Base-by-base conservation (phyloP, 2,329 filamentous ascomycete genomes). In the Botrytis cinerea region DNA sequence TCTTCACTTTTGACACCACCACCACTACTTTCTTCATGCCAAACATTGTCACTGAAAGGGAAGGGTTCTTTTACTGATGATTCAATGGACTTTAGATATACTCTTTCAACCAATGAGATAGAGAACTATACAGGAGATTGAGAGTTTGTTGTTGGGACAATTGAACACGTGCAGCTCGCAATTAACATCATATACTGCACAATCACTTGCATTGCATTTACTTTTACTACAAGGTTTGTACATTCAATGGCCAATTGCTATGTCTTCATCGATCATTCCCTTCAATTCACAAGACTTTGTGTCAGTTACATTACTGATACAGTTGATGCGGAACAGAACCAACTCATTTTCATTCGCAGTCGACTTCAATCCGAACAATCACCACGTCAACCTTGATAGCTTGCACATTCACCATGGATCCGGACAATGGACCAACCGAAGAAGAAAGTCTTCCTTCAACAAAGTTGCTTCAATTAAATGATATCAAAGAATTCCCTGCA, bases 181-280 rank as follows among this genome's bases (percentile, higher is more conserved):
- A 32, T 12, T 25, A 5, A 28, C 25, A 57, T 64, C 25, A 63
- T 7, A 28, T 28, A 25, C 43, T 1, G 35, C 22, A 48, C 69
- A 67, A 59, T 59, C 70, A 48, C 70, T 68, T 72, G 62, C 40
- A 40, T 40, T 72, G 48, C 51, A 38, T 48, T 60, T 60, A 40
- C 70, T 68, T 45, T 68, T 4, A 57, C 10, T 57, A 57, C 18
- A 69, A 57, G 54, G 48, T 57, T 25, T 28, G 66, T 69, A 6
- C 8, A 32, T 57, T 22, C n/a, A 43, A 32, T 45, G 4, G 57
- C 43, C 25, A 14, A 22, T 20, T 57, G 2, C 4, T 22, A 1
- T 14, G 12, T 68, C 64, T 22, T 43, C 18, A 57, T 57, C 25
- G 54, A 57, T 18, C 25, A 7, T 12, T 14, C 22, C 3, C 5